Evolutionary conservation across 257 asterid genomes (phyloP).

Genomic region (Primulina tabacum): DNA sequence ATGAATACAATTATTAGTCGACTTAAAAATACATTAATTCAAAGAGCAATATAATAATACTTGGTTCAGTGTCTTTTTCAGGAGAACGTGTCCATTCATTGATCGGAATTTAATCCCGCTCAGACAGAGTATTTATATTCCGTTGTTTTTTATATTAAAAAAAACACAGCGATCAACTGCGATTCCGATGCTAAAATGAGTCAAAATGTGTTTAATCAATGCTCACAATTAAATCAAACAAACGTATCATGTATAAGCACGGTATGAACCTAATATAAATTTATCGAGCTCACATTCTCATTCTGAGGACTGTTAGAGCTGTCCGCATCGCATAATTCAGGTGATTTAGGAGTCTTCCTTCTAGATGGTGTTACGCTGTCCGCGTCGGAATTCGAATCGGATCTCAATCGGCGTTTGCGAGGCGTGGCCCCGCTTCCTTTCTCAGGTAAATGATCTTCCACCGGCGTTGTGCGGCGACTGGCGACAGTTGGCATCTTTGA

Average conservation of each 20-base stretch:
- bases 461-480: conserved; percentile 35
- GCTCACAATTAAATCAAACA: no score
- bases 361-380: conserved; percentile 30
- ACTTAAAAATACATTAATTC: no score
- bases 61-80: no score
- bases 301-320: conserved; percentile 47
- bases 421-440: conserved; percentile 38
- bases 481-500: conserved; percentile 56
- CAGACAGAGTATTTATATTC: no score
- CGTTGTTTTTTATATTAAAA: not conserved
- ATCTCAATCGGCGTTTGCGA: conserved; percentile 51
- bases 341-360: conserved; percentile 42
- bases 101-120: no score
- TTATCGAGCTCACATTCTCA: conserved; percentile 36
- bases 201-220: not conserved
- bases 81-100: no score
- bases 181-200: not conserved
- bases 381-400: conserved; percentile 45
- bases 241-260: not conserved
- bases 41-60: no score
- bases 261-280: not conserved
- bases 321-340: conserved; percentile 43
- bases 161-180: not conserved
- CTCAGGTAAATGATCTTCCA: conserved; percentile 25
- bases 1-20: not conserved